phyloP scores from a whole-genome alignment of 1,284 basidiomycete species.

The Cutaneotrichosporon cavernicola region DNA sequence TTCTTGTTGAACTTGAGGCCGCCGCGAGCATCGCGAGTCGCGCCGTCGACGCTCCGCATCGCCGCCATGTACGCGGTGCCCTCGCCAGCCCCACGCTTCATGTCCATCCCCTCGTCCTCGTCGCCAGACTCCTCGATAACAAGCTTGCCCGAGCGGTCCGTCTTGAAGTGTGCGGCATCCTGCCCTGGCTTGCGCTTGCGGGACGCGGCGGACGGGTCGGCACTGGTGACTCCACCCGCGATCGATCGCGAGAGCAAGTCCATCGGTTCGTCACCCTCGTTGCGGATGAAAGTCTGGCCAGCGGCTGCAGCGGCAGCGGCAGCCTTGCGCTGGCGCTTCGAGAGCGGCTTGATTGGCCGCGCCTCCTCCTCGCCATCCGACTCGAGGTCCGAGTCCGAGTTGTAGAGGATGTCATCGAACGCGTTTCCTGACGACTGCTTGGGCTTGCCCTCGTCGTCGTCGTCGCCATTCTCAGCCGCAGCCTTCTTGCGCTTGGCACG shows the following conservation, averaged over 20 bases:
- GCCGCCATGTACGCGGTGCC: slow-evolving; percentile 83
- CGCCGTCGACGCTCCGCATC: slow-evolving; percentile 76
- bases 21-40: slow-evolving; percentile 77
- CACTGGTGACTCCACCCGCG: slow-evolving; percentile 69
- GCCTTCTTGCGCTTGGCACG: slow-evolving; percentile 76
- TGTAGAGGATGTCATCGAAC: slow-evolving; percentile 93
- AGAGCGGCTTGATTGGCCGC: slow-evolving; percentile 38
- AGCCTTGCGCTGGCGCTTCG: slow-evolving; percentile 35
- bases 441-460: slow-evolving; percentile 57
- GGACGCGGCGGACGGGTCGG: slow-evolving; percentile 17
- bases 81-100: slow-evolving; percentile 57
- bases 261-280: slow-evolving; percentile 93
- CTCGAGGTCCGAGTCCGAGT: slow-evolving; percentile 81
- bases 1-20: slow-evolving; percentile 95
- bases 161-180: slow-evolving; percentile 83
- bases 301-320: slow-evolving; percentile 27
- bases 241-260: slow-evolving; percentile 81
- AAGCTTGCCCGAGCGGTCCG: slow-evolving; percentile 85
- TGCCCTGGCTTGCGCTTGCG: slow-evolving; percentile 70
- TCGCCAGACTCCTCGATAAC: slow-evolving; percentile 67
- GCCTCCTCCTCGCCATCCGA: slow-evolving; percentile 68
- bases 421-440: slow-evolving; percentile 67
- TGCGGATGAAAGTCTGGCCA: slow-evolving; percentile 61
- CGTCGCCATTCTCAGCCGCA: slow-evolving; percentile 36
- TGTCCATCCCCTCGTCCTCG: slow-evolving; percentile 53